Conservation (phyloP, 495 filamentous ascomycete genomes). For the Ramalina intermedia region DNA sequence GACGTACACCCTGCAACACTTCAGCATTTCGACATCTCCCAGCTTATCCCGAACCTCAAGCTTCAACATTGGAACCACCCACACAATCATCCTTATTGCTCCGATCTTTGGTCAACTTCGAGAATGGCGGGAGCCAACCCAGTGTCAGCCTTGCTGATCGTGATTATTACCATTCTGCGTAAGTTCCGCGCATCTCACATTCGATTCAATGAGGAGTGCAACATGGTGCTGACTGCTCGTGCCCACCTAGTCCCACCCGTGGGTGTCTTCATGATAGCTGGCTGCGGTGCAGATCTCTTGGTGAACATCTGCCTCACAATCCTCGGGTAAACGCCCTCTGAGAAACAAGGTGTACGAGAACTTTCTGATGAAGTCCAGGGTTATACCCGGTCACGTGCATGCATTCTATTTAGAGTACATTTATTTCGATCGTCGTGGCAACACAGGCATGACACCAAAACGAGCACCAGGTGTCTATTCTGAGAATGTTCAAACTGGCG, state of each 20-base stretch:
- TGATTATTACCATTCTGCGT: slow-evolving; percentile 48
- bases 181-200: slow-evolving; percentile 2
- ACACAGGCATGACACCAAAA: slow-evolving; percentile 22
- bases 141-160: slow-evolving; percentile 27
- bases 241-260: slow-evolving; percentile 42
- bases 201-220: not conserved
- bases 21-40: too few relatives aligned
- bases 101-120: too few relatives aligned
- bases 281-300: slow-evolving; percentile 47
- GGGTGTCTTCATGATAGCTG: slow-evolving; percentile 47
- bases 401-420: slow-evolving; percentile 86
- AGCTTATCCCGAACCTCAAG: too few relatives aligned
- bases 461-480: slow-evolving; percentile 68
- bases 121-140: slow-evolving; percentile 9
- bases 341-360: not conserved
- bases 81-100: too few relatives aligned
- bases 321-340: slow-evolving; percentile 32
- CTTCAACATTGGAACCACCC: too few relatives aligned
- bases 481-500: slow-evolving; percentile 60
- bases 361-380: slow-evolving; percentile 27
- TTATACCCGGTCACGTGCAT: slow-evolving; percentile 70
- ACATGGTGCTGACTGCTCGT: not conserved
- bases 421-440: slow-evolving; percentile 55
- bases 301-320: slow-evolving; percentile 50
- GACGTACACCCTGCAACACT: too few relatives aligned